Evolutionary conservation across 176 grass and related monocot genomes (phyloP), one percentile per base, ranked within the genome.

Genomic region (Oryza meridionalis): DNA sequence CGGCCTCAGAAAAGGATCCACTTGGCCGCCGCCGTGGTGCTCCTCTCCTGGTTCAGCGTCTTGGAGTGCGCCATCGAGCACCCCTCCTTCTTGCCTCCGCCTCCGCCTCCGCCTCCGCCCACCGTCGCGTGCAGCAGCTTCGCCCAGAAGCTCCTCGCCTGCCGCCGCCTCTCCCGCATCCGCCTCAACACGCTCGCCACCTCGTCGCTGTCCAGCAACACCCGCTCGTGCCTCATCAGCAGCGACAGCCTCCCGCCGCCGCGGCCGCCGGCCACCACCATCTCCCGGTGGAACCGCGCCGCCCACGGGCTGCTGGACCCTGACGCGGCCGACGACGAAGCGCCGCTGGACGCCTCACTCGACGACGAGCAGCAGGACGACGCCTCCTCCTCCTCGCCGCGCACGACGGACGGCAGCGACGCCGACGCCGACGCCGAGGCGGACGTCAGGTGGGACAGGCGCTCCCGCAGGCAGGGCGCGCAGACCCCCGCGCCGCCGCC

Each of bases 381-480:
- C 55, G 33, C 32, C 9, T 59, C 65, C 8, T 47, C 69, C 2
- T 70, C 29, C 7, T 40, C 67, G 21, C 22, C 12, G 32, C 31
- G 62, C 79, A 49, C 73, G 67, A 87, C 82, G 75, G 91, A 89
- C 5, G 93, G 87, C 70, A 87, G 72, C 33, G 77, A 76, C 16
- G 88, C 12, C 11, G 84, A 77, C 27, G 77, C 26, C 42, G 77
- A 75, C 9, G 88, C 25, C 11, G 84, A 80, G 15, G 46, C 33
- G 4, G 46, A 49, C 13, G 15, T 16, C 14, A 93, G 90, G 49
- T 47, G 86, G 66, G 84, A 73, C 70, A 98, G 89, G 69, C 87
- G 92, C 68, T 98, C 92, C 51, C 67, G 90, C 47, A 98, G 87
- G 92, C 95, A 97, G 49, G 16, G 70, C 49, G 95, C 82, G 84